Percentiles rank a stretch among this genome's conserved stretches.
Conservation (phyloP, 768 basidiomycete species). For the Macrolepiota fuliginosa region DNA sequence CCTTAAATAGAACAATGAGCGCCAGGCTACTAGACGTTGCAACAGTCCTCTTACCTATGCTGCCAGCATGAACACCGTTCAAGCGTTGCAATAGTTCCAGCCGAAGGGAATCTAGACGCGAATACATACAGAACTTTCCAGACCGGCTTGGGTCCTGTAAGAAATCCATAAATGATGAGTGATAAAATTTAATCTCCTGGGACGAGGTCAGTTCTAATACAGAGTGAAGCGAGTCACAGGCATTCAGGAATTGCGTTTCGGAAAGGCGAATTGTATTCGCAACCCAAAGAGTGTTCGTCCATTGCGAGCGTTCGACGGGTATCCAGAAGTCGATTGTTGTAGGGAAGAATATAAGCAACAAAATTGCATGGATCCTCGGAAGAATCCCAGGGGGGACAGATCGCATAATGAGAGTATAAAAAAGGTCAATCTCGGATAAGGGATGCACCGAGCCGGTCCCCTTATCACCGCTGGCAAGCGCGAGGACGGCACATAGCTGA, state of each 20-base stretch:
- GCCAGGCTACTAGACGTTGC: neutral
- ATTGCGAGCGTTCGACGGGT: neutral
- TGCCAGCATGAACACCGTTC: neutral
- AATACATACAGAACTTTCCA: neutral
- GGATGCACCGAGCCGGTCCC: neutral
- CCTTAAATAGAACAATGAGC: neutral
- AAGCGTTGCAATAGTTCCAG: neutral
- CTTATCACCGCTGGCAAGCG: neutral
- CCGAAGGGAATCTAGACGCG: neutral
- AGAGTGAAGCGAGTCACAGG: neutral
- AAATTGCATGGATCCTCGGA: neutral
- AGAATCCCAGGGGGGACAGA: neutral
- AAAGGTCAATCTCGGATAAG: neutral
- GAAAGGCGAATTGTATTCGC: neutral
- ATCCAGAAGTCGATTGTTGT: too few relatives aligned
- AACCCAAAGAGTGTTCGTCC: too few relatives aligned
- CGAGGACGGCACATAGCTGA: neutral
- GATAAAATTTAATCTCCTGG: neutral
- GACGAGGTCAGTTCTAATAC: neutral
- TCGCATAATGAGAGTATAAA: neutral
- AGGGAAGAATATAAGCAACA: neutral
- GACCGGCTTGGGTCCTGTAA: neutral
- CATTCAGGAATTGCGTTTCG: neutral
- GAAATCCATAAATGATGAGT: slow-evolving; percentile 1
- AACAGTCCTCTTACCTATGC: neutral